phyloP scores from a whole-genome alignment of 2,329 filamentous ascomycete species.

The Fusarium falciforme region DNA sequence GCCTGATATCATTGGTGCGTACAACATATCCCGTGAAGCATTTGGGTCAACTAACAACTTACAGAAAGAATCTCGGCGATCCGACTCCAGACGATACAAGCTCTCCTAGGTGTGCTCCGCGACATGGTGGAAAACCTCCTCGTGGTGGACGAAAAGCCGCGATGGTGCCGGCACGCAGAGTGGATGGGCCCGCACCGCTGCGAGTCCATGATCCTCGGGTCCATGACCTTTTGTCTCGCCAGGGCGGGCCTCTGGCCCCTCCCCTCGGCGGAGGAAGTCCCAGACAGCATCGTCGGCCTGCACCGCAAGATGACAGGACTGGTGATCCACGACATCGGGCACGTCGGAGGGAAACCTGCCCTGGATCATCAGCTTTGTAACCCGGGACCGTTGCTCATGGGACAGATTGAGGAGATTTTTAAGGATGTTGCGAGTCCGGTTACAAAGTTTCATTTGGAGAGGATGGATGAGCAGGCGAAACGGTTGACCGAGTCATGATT shows the following conservation, averaged over 20 bases:
- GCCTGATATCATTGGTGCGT: conserved; percentile 25
- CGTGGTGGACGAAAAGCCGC: conserved; percentile 45
- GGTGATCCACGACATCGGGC: conserved; percentile 45
- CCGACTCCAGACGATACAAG: conserved; percentile 22
- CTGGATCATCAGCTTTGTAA: conserved; percentile 37
- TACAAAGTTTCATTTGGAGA: conserved; percentile 6
- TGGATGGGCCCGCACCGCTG: conserved; percentile 51
- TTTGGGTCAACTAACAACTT: not conserved
- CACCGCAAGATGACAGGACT: conserved; percentile 40
- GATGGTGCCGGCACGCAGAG: conserved; percentile 49
- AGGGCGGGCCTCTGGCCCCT: conserved; percentile 49
- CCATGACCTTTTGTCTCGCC: conserved; percentile 49
- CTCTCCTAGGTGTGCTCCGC: conserved; percentile 40
- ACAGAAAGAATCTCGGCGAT: conserved; percentile 38
- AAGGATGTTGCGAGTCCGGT: conserved; percentile 27
- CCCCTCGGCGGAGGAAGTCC: conserved; percentile 37
- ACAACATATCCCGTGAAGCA: not conserved
- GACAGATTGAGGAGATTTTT: conserved; percentile 33
- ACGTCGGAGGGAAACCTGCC: not conserved
- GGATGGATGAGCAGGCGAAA: conserved; percentile 15
- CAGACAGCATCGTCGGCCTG: conserved; percentile 40
- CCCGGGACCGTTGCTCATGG: conserved; percentile 30
- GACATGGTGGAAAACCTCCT: conserved; percentile 42
- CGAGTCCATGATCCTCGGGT: conserved; percentile 52
- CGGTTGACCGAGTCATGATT: not conserved